Conservation (phyloP, 179 eudicot genomes). For the Beta macrorhiza region DNA sequence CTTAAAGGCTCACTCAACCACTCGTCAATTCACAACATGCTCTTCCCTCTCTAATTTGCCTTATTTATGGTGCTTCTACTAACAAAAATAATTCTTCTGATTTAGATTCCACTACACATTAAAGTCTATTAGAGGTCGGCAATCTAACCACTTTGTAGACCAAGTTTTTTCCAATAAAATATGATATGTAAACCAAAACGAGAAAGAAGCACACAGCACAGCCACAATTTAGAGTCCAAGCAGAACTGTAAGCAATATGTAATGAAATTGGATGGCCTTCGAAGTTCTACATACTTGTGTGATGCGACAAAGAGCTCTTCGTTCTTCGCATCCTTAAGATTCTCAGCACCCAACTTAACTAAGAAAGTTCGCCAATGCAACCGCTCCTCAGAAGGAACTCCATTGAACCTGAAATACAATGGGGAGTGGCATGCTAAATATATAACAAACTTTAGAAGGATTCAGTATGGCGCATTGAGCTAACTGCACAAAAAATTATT, state of each 20-base stretch:
- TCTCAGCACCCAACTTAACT: slow-evolving; percentile 90
- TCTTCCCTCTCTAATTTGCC: too few species aligned
- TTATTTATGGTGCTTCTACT: too few species aligned
- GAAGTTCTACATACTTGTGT: slow-evolving; percentile 71
- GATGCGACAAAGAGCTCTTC: slow-evolving; percentile 98
- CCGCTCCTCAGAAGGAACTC: slow-evolving; percentile 97
- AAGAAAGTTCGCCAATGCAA: slow-evolving; percentile 97
- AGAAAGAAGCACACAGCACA: not conserved
- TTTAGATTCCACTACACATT: too few species aligned
- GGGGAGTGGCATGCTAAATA: slow-evolving; percentile 2
- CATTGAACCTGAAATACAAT: slow-evolving; percentile 66
- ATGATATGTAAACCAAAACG: not conserved
- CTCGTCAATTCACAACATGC: too few species aligned
- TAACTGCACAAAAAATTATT: too few species aligned
- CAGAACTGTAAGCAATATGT: not conserved
- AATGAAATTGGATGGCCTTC: not conserved
- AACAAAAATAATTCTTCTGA: too few species aligned
- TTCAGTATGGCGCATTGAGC: too few species aligned
- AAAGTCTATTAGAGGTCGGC: too few species aligned
- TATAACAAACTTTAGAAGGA: not conserved
- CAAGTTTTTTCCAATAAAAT: not conserved
- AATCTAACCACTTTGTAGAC: too few species aligned
- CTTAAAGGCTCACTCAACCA: too few species aligned
- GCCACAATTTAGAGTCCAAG: not conserved
- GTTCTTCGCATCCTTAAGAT: slow-evolving; percentile 84